phyloP scores from a whole-genome alignment of 1,284 basidiomycete genomes.

The Entoloma clypeatum region DNA sequence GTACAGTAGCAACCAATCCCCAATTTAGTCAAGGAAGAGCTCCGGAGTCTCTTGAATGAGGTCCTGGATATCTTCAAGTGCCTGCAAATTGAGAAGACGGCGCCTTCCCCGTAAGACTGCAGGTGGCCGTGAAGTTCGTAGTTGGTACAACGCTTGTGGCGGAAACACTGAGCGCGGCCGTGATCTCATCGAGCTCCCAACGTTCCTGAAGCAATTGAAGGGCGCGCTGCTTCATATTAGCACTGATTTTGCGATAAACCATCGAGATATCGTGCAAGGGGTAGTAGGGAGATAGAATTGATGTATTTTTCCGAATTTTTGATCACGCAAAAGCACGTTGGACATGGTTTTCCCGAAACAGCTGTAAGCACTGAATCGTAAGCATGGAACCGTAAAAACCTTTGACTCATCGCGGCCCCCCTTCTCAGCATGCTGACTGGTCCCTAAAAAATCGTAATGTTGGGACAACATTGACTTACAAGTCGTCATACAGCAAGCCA shows the following conservation, averaged over 20 bases:
- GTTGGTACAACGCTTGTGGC: conserved; percentile 11
- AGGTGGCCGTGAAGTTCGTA: conserved; percentile 10
- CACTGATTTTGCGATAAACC: conserved; percentile 17
- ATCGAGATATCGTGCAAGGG: no score
- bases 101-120: conserved; percentile 7
- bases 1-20: conserved; percentile 23
- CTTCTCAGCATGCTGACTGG: no score
- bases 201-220: conserved; percentile 16
- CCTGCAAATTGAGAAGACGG: neutral
- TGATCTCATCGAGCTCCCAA: conserved; percentile 13
- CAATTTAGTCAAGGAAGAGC: conserved; percentile 24
- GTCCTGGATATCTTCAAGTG: neutral
- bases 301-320: no score
- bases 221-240: conserved; percentile 17
- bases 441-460: no score
- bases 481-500: no score
- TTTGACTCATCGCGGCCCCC: no score
- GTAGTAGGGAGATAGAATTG: no score
- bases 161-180: conserved; percentile 14
- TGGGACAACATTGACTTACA: no score
- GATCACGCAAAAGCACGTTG: no score
- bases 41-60: conserved; percentile 14
- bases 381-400: no score
- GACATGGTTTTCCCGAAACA: no score
- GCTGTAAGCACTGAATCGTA: no score